Evolutionary conservation across 768 basidiomycete genomes (phyloP).

Genomic region (Ramaria rubella): DNA sequence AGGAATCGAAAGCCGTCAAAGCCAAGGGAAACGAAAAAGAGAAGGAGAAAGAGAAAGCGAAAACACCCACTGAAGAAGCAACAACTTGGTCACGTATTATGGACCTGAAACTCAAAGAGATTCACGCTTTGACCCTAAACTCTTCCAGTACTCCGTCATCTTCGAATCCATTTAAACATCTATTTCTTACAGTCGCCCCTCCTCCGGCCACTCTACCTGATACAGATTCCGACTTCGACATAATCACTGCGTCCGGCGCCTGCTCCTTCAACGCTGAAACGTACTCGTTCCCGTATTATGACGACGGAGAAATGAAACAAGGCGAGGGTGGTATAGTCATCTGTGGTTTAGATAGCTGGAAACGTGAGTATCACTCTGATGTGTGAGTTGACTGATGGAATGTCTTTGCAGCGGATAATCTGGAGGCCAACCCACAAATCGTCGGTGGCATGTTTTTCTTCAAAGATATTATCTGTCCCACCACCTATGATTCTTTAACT

Average conservation of each 20-base stretch:
- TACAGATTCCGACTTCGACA: slow-evolving; percentile 37
- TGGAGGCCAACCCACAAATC: slow-evolving; percentile 27
- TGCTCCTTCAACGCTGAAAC: slow-evolving; percentile 41
- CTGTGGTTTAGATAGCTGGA: slow-evolving; percentile 47
- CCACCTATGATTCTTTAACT: slow-evolving; percentile 38
- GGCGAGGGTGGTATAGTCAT: slow-evolving; percentile 29
- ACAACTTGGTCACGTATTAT: background rate
- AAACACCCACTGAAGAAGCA: background rate
- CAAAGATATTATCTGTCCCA: slow-evolving; percentile 36
- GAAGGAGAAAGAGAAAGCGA: slow-evolving; percentile 11
- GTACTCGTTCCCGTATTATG: slow-evolving; percentile 34
- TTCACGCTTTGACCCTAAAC: slow-evolving; percentile 2
- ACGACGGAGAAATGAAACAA: slow-evolving; percentile 18
- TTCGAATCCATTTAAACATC: slow-evolving; percentile 32
- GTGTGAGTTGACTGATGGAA: background rate
- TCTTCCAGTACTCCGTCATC: slow-evolving; percentile 23
- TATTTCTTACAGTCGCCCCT: slow-evolving; percentile 47
- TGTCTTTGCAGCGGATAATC: slow-evolving; percentile 10
- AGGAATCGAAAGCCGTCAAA: slow-evolving; percentile 17
- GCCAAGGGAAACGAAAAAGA: slow-evolving; percentile 12
- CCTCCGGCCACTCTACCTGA: slow-evolving; percentile 19
- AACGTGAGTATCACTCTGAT: slow-evolving; percentile 31
- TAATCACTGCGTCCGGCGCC: slow-evolving; percentile 31
- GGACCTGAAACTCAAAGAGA: slow-evolving; percentile 5
- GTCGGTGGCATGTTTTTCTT: slow-evolving; percentile 61